Percentiles rank a stretch among this genome's conserved stretches.
Evolutionary conservation across 768 basidiomycete genomes (phyloP).

Genomic region (Pisolithus marmoratus): DNA sequence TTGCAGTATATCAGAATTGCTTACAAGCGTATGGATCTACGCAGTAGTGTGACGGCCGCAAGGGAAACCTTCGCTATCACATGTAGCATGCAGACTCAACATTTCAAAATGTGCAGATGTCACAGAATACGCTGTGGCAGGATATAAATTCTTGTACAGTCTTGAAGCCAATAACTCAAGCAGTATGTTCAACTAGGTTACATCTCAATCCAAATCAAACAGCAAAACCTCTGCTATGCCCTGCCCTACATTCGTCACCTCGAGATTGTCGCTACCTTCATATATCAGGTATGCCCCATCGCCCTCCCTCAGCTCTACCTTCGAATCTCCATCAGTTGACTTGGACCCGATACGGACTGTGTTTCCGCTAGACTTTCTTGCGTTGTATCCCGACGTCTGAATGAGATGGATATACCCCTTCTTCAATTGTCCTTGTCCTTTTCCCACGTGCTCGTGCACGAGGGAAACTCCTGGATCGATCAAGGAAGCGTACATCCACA

Average conservation of each 20-base stretch:
- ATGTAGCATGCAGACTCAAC: no score
- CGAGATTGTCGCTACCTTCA: constrained; percentile 28
- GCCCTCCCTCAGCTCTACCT: constrained; percentile 69
- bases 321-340: constrained; percentile 28
- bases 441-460: constrained; percentile 39
- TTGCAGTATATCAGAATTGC: no score
- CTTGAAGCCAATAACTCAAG: no score
- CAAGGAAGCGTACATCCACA: constrained; percentile 72
- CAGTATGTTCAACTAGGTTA: not conserved
- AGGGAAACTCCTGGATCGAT: constrained; percentile 53
- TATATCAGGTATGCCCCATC: constrained; percentile 77
- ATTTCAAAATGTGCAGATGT: no score
- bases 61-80: no score
- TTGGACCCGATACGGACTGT: constrained; percentile 46
- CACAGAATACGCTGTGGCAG: no score
- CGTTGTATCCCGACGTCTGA: constrained; percentile 79
- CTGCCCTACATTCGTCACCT: constrained; percentile 61
- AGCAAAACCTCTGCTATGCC: constrained; percentile 67
- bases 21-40: no score
- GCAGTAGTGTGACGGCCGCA: no score
- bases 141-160: no score
- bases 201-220: constrained; percentile 64
- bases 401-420: constrained; percentile 85
- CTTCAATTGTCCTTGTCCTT: constrained; percentile 28
- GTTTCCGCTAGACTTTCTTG: constrained; percentile 49